Conservation (phyloP, 257 asterid genomes). For the Datura wrightii region DNA sequence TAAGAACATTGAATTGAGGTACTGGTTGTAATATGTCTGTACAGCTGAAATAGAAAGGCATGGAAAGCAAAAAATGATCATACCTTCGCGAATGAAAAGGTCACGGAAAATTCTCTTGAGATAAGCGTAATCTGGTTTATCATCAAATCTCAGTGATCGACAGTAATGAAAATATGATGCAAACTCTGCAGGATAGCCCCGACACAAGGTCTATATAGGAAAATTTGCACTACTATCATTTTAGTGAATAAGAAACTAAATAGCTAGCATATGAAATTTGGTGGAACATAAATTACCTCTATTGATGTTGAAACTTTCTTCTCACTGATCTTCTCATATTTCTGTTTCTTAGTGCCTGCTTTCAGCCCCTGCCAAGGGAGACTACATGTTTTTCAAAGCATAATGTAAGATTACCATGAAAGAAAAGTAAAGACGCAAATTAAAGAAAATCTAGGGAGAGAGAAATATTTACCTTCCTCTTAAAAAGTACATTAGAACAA, state of each 20-base stretch:
- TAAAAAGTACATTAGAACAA: constrained; percentile 37
- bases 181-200: constrained; percentile 79
- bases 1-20: constrained; percentile 7
- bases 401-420: constrained; percentile 34
- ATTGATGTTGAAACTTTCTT: constrained; percentile 68
- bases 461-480: constrained; percentile 36
- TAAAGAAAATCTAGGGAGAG: not conserved
- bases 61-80: not conserved
- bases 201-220: constrained; percentile 63
- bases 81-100: constrained; percentile 88
- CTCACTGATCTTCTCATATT: constrained; percentile 66
- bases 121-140: constrained; percentile 79
- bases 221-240: constrained; percentile 34
- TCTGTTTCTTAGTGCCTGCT: constrained; percentile 69
- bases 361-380: constrained; percentile 76
- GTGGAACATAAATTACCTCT: constrained; percentile 54
- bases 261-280: not conserved
- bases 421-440: constrained; percentile 5
- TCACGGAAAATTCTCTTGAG: constrained; percentile 79
- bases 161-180: constrained; percentile 89
- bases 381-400: constrained; percentile 46
- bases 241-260: constrained; percentile 1
- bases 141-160: constrained; percentile 87
- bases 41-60: not conserved
- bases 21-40: not conserved